Base-by-base conservation (phyloP, 148 eudicot genomes). In the Rhododendron molle region DNA sequence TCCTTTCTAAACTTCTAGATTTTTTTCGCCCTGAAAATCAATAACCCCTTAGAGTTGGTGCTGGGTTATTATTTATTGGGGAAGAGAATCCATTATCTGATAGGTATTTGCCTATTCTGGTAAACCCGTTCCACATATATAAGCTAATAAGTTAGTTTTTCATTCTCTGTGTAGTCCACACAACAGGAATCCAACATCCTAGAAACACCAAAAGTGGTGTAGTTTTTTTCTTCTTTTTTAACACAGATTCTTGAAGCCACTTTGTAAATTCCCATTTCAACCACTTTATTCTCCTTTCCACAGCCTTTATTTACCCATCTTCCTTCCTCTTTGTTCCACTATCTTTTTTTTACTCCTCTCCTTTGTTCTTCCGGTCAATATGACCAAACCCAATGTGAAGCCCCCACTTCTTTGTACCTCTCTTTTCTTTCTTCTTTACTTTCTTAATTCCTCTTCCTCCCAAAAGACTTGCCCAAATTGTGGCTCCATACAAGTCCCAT, bases 381-480 rank as follows among this genome's bases (percentile, higher is more conserved):
- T 78, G 85, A 67, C 81, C 74, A 88, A 58, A 28, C 80, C 44
- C 23, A 71, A 76, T 5, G 7, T 26, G 40, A 88, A 65, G 26
- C 76, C n/a, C 76, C 83, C 47, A 62, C 30, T 30, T 86, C 69
- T 85, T 56, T 78, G 23, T 32, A 28, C 65, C 58, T 80, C 58
- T 32, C 28, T 85, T 23, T 85, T 83, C 9, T 56, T 88, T 67
- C 79, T 88, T 76, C 85, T 86, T 50, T 60, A 21, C 86, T 38
- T 84, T 80, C 85, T 88, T 47, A 36, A 26, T 58, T 58, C 21
- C 84, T 85, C 82, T 85, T 87, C 81, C 71, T 81, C 89, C 85
- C 88, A 87, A 47, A 90, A 52, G 84, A 87, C 88, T 46, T 90
- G 92, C 84, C 87, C 90, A 87, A 87, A 83, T 49, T 90, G 92